Evolutionary conservation across 1,284 basidiomycete species (phyloP).

Genomic region (Athelia sp.): DNA sequence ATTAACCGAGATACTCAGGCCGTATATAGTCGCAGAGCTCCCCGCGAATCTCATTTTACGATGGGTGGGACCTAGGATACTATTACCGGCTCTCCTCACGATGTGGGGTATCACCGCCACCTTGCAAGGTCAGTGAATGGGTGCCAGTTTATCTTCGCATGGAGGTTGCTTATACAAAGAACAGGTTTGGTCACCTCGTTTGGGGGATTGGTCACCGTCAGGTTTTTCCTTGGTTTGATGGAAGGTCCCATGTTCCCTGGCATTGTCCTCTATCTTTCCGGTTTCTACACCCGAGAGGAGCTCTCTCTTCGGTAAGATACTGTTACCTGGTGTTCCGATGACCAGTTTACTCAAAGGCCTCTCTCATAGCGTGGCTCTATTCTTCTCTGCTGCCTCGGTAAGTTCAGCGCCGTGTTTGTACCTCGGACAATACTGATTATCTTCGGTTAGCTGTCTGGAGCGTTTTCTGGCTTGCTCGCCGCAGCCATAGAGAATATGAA

Average conservation of each 20-base stretch:
- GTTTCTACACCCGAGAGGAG: slow-evolving; percentile 48
- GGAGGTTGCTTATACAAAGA: background rate
- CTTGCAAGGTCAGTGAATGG: slow-evolving; percentile 36
- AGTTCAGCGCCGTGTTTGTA: slow-evolving; percentile 13
- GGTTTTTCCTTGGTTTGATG: slow-evolving; percentile 52
- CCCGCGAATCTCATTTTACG: slow-evolving; percentile 57
- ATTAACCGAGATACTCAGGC: slow-evolving; percentile 23
- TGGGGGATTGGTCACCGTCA: slow-evolving; percentile 42
- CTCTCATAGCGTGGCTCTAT: slow-evolving; percentile 2
- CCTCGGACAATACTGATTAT: no score
- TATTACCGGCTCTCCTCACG: slow-evolving; percentile 46
- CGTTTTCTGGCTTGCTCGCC: slow-evolving; percentile 59
- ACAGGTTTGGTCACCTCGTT: slow-evolving; percentile 49
- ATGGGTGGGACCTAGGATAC: slow-evolving; percentile 44
- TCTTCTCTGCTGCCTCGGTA: slow-evolving; percentile 3
- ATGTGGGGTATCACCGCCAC: slow-evolving; percentile 48
- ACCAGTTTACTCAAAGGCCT: no score
- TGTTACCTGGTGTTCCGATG: no score
- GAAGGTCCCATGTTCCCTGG: slow-evolving; percentile 57
- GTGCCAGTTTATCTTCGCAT: background rate
- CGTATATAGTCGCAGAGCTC: slow-evolving; percentile 55
- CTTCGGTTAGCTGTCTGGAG: slow-evolving; percentile 50
- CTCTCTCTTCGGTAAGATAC: slow-evolving; percentile 44
- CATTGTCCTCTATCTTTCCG: slow-evolving; percentile 47
- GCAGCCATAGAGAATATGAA: slow-evolving; percentile 46